Percentiles rank a stretch among this genome's conserved stretches.
These are phyloP conservation scores for Tolypocladium sp. DNA, from an alignment of 2,329 filamentous ascomycete genomes.

Conservation along the genomic window DNA sequence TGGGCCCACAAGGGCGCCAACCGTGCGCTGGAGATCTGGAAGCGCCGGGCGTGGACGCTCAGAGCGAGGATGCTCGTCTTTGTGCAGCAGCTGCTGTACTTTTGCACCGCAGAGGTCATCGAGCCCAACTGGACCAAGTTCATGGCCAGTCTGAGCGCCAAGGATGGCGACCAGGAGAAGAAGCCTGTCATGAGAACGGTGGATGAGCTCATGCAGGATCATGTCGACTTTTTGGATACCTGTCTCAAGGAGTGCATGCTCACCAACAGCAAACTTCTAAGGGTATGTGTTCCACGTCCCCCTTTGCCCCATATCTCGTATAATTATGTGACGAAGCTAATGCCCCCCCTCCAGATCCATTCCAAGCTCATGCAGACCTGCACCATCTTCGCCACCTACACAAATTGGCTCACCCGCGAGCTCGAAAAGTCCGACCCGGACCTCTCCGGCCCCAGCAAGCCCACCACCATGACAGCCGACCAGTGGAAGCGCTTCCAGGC, in stretches of 20 bases:
- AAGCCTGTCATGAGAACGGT: conserved; percentile 58
- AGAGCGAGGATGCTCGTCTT: conserved; percentile 93
- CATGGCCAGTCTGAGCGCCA: conserved; percentile 73
- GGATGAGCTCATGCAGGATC: conserved; percentile 97
- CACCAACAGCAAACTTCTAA: conserved; percentile 87
- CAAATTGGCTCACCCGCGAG: conserved; percentile 74
- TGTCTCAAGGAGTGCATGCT: conserved; percentile 99
- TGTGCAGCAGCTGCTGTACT: conserved; percentile 92
- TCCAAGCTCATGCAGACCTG: conserved; percentile 96
- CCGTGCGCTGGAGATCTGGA: conserved; percentile 77
- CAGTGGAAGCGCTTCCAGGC: conserved; percentile 52
- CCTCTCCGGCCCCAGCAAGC: conserved; percentile 51
- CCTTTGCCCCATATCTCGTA: neutral
- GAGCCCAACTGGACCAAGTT: conserved; percentile 95
- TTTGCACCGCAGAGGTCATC: conserved; percentile 93
- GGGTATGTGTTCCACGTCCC: conserved; percentile 44
- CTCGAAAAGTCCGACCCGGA: conserved; percentile 79
- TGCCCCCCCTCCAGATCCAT: conserved; percentile 59
- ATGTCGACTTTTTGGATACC: conserved; percentile 95
- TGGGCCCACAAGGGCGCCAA: conserved; percentile 78
- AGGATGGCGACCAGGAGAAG: conserved; percentile 30
- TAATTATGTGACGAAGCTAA: conserved; percentile 5
- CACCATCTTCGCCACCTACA: conserved; percentile 87
- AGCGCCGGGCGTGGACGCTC: conserved; percentile 83
- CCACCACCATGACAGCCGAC: conserved; percentile 48